phyloP scores from a whole-genome alignment of 75 land plant genomes.

The Chamaecyparis obtusa region DNA sequence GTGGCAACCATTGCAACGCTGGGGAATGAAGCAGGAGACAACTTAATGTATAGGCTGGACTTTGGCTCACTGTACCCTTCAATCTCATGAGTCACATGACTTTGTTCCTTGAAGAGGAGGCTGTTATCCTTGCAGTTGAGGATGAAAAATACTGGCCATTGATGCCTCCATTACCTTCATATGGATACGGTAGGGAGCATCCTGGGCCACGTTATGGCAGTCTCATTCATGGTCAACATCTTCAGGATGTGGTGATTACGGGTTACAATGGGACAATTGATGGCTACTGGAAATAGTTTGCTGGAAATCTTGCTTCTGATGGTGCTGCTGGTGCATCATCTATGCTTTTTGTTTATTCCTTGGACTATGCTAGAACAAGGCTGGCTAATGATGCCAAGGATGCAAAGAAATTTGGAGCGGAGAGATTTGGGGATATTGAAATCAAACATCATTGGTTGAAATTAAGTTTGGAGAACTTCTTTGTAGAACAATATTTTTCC shows the following conservation, averaged over 20 bases:
- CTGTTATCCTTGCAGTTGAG: conserved; percentile 73
- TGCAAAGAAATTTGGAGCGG: too few species aligned
- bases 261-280: too few species aligned
- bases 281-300: too few species aligned
- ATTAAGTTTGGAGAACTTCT: too few species aligned
- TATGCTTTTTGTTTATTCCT: too few species aligned
- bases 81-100: conserved; percentile 95
- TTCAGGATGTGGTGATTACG: conserved; percentile 89
- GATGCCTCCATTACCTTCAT: conserved; percentile 92
- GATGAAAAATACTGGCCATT: conserved; percentile 88
- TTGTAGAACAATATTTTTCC: too few species aligned
- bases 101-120: conserved; percentile 76
- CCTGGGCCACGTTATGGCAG: conserved; percentile 97
- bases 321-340: too few species aligned
- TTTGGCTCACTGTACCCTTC: conserved; percentile 98
- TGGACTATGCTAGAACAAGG: too few species aligned
- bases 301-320: too few species aligned
- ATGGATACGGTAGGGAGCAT: conserved; percentile 94
- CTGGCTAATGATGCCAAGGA: too few species aligned
- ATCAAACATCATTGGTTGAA: too few species aligned
- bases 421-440: too few species aligned
- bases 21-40: conserved; percentile 72
- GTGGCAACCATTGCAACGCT: conserved; percentile 51
- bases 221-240: conserved; percentile 91
- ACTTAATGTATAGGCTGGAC: conserved; percentile 83